Evolutionary conservation across 2,329 filamentous ascomycete genomes (phyloP).

Genomic region (Calonectria honghensis): DNA sequence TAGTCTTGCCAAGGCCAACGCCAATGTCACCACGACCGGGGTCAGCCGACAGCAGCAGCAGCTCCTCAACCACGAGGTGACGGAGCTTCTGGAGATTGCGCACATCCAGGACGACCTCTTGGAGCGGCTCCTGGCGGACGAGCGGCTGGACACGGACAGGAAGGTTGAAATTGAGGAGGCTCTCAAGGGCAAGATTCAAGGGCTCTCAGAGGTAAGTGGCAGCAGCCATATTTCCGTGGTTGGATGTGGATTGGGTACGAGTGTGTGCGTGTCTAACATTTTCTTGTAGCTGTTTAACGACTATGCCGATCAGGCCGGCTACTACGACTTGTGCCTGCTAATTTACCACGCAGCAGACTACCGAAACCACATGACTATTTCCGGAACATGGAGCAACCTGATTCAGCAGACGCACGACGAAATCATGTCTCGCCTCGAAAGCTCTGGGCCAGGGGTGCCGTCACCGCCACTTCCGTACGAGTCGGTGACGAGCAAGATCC

Average conservation of each 20-base stretch:
- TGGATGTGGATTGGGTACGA: no score
- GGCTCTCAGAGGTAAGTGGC: constrained; percentile 81
- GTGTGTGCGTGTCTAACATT: constrained; percentile 52
- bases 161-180: constrained; percentile 78
- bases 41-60: constrained; percentile 89
- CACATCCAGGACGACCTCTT: constrained; percentile 96
- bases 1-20: constrained; percentile 92
- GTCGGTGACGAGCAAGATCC: constrained; percentile 77
- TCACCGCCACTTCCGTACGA: constrained; percentile 79
- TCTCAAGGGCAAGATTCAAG: constrained; percentile 86
- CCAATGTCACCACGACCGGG: constrained; percentile 86
- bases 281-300: constrained; percentile 86
- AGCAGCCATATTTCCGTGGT: no score
- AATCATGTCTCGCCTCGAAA: constrained; percentile 64
- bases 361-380: constrained; percentile 89
- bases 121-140: constrained; percentile 83
- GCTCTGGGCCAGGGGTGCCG: constrained; percentile 64
- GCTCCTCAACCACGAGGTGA: constrained; percentile 87
- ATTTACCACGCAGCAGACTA: constrained; percentile 96
- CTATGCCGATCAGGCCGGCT: constrained; percentile 92
- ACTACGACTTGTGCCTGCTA: constrained; percentile 93
- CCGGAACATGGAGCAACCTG: constrained; percentile 88
- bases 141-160: constrained; percentile 78
- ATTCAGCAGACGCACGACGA: constrained; percentile 82
- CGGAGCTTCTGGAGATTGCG: constrained; percentile 91